phyloP scores from a whole-genome alignment of 1,284 basidiomycete species.

The Phaffia rhodozyma region DNA sequence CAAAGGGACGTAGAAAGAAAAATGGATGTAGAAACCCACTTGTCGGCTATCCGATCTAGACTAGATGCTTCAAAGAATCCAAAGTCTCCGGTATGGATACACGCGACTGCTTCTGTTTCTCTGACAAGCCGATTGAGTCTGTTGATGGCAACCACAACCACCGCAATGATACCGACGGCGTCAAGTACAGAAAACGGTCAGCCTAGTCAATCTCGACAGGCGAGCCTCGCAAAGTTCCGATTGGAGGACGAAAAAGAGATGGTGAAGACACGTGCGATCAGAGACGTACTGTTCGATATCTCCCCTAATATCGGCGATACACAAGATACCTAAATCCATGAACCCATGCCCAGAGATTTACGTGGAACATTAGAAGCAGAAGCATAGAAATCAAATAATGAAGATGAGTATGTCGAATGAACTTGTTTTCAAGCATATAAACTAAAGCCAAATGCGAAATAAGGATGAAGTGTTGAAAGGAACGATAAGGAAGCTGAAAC shows the following conservation, averaged over 20 bases:
- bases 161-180: neutral
- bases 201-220: neutral
- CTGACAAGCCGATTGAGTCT: constrained; percentile 80
- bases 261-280: neutral
- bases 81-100: constrained; percentile 98
- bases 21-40: constrained; percentile 36
- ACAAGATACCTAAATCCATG: constrained; percentile 53
- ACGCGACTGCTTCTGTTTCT: constrained; percentile 77
- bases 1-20: neutral
- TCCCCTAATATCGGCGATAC: constrained; percentile 91
- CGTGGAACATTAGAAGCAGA: too few relatives aligned
- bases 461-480: too few relatives aligned
- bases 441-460: too few relatives aligned
- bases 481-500: too few relatives aligned
- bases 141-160: constrained; percentile 33
- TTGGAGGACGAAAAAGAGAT: neutral
- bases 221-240: neutral
- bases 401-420: too few relatives aligned
- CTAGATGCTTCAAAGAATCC: constrained; percentile 86
- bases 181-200: neutral
- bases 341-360: too few relatives aligned
- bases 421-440: too few relatives aligned
- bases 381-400: too few relatives aligned
- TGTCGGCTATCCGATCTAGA: constrained; percentile 80
- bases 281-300: constrained; percentile 29